A percentile compares a stretch with the other conserved stretches of the same genome.
Evolutionary conservation across 2,329 filamentous ascomycete species (phyloP).

Genomic region (Berkeleyomyces rouxiae): DNA sequence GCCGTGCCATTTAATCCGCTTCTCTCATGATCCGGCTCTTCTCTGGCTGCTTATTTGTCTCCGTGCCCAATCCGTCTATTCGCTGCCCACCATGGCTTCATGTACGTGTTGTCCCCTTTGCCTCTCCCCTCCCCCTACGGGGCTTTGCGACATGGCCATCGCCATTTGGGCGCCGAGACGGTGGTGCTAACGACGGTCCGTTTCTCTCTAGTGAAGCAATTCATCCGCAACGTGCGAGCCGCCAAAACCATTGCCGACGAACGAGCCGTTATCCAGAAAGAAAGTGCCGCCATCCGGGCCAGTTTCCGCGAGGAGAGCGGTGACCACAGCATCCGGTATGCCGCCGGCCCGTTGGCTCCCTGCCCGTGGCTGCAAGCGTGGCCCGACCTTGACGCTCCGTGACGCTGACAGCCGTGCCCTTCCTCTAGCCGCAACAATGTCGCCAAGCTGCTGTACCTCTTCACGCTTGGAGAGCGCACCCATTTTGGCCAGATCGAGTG

Average conservation of each 20-base stretch:
- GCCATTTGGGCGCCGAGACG: background rate
- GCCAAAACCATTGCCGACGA: constrained; percentile 99
- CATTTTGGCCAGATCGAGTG: constrained; percentile 99
- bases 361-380: background rate
- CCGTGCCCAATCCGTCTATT: background rate
- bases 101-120: constrained; percentile 7
- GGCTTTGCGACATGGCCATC: background rate
- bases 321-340: constrained; percentile 74
- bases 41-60: background rate
- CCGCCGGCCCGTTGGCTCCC: background rate
- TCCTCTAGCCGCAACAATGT: constrained; percentile 85
- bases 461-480: constrained; percentile 90
- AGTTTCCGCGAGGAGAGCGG: constrained; percentile 95
- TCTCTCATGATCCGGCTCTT: background rate
- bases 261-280: constrained; percentile 94
- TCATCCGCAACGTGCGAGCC: constrained; percentile 96
- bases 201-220: constrained; percentile 69
- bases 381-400: background rate
- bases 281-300: constrained; percentile 91
- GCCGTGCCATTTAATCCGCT: background rate
- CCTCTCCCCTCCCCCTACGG: background rate
- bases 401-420: constrained; percentile 4
- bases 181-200: background rate
- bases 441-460: constrained; percentile 92
- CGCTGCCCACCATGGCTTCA: constrained; percentile 12